A percentile compares a stretch with the other conserved stretches of the same genome.
Evolutionary conservation across 768 basidiomycete genomes (phyloP).

Genomic region (Goffeauzyma gilvescens): DNA sequence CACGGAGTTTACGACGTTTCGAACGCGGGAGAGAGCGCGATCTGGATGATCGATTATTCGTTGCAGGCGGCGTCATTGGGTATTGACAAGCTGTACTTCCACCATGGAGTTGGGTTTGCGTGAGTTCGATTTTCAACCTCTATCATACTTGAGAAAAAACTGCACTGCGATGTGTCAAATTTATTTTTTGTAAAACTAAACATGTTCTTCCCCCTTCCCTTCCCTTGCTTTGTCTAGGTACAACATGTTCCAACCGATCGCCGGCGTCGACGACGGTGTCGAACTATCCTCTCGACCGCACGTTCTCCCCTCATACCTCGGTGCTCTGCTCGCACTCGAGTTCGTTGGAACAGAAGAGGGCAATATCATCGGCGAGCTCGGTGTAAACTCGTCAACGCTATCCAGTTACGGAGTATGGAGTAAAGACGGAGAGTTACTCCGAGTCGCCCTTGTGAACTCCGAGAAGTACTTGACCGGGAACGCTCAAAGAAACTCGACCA

Average conservation of each 20-base stretch:
- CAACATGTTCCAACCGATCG: slow-evolving; percentile 11
- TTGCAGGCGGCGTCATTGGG: slow-evolving; percentile 12
- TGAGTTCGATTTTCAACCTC: too few relatives aligned
- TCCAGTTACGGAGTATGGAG: slow-evolving; percentile 12
- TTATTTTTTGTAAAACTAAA: too few relatives aligned
- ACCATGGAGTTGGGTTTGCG: slow-evolving; percentile 13
- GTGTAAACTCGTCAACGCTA: slow-evolving; percentile 1
- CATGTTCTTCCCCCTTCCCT: too few relatives aligned
- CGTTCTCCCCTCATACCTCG: slow-evolving; percentile 11
- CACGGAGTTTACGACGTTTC: slow-evolving; percentile 11
- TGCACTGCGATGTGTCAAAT: too few relatives aligned
- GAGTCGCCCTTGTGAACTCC: slow-evolving; percentile 10
- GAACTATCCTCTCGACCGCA: slow-evolving; percentile 9
- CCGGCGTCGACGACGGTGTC: slow-evolving; percentile 13
- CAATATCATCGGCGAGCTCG: slow-evolving; percentile 8
- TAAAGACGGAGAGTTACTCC: slow-evolving; percentile 1
- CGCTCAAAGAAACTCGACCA: not conserved
- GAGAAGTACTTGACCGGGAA: slow-evolving; percentile 2
- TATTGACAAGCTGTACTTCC: slow-evolving; percentile 13
- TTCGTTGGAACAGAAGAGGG: slow-evolving; percentile 11
- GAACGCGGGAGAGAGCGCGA: slow-evolving; percentile 13
- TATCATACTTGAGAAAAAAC: too few relatives aligned
- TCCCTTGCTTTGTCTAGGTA: too few relatives aligned
- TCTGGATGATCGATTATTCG: slow-evolving; percentile 14
- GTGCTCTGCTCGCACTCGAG: slow-evolving; percentile 9